Evolutionary conservation across 202 grass and related monocot genomes (phyloP), one percentile per base, ranked within the genome.

Genomic region (Eragrostis tef): DNA sequence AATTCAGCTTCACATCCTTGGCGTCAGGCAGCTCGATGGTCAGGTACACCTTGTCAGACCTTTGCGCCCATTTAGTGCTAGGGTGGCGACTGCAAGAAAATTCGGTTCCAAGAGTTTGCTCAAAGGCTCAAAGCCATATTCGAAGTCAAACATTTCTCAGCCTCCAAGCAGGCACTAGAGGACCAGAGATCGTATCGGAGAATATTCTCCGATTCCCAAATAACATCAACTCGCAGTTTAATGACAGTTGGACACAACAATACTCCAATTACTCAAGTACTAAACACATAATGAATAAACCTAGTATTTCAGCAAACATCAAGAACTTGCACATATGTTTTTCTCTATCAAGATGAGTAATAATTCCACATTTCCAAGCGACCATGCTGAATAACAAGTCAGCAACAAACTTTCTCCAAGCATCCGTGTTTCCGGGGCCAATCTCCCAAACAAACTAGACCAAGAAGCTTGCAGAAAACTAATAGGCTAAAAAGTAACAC

Each of bases 1-100:
- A 60, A 24, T 83, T 91, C 43, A 95, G 87, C 70, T 98, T 95
- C 75, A 98, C 92, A 83, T 95, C 96, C 70, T 94, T 95, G 61
- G 92, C 92, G 48, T 98, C 92, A 0, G 92, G 95, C 54, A 94
- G 85, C 67, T 98, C 90, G 29, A 98, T 83, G 0, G 90, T 91
- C 79, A 95, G 70, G 85, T 85, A 95, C 48, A 93, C 85, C 61
- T 77, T 89, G 83, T 98, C 88, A 0, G 92, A 90, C 57, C 84
- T 87, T 83, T 98, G 92, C 5, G 90, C 90, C 95, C 92, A 98
- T 65, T 95, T 95, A 50, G 92, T 95, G 88, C 48, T 88, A 17
- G 95, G 95, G 19, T 94, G 92, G 16, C 92, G 90, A 84, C 92
- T 95, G 82, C 75, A 74, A 81, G n/a, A 15, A 81, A 16, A 64